phyloP scores from a whole-genome alignment of 2,329 filamentous ascomycete species.

The Diaporthe longicolla region DNA sequence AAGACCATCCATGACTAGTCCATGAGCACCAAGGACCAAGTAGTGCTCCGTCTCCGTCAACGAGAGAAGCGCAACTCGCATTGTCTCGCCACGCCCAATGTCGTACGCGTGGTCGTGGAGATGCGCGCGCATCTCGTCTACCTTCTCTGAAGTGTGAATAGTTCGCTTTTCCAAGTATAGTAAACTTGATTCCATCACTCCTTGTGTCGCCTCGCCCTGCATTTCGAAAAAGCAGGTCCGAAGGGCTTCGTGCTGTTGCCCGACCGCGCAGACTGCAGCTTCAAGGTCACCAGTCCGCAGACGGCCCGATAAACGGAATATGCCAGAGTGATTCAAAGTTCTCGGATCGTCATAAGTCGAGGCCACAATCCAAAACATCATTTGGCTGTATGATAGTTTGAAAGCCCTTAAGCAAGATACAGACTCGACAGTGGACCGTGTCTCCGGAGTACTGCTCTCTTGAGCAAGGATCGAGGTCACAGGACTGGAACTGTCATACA shows the following conservation, averaged over 20 bases:
- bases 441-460: not conserved
- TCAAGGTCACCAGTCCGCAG: constrained; percentile 50
- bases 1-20: constrained; percentile 7
- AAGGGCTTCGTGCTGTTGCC: constrained; percentile 51
- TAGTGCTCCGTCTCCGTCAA: constrained; percentile 52
- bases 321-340: constrained; percentile 56
- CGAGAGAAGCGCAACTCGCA: constrained; percentile 54
- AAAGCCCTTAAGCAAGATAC: constrained; percentile 17
- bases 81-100: constrained; percentile 52
- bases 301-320: constrained; percentile 50
- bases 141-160: constrained; percentile 44
- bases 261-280: constrained; percentile 51
- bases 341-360: constrained; percentile 52
- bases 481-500: too few species aligned
- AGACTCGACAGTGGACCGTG: not conserved
- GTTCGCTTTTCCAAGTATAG: constrained; percentile 48
- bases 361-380: constrained; percentile 56
- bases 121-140: constrained; percentile 36
- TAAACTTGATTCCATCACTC: constrained; percentile 46
- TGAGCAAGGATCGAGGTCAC: too few species aligned
- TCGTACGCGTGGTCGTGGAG: constrained; percentile 53
- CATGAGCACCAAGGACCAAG: constrained; percentile 53
- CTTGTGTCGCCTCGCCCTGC: constrained; percentile 42
- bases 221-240: constrained; percentile 51
- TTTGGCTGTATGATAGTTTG: constrained; percentile 56